phyloP scores from a whole-genome alignment of 139 green algal species.

The Micractinium sp. region DNA sequence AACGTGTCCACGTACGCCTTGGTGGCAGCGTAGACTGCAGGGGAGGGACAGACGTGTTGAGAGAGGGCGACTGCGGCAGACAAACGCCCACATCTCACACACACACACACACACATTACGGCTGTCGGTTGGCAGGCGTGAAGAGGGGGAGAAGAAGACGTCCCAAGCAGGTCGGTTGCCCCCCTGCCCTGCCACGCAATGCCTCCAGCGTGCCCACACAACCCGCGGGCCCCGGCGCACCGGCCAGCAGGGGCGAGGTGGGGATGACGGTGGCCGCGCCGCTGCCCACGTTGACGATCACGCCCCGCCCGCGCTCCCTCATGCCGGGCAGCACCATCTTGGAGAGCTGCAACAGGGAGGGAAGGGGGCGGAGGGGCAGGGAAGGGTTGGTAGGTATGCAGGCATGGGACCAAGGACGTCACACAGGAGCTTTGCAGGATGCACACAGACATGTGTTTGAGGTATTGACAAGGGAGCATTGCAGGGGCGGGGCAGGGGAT shows the following conservation, averaged over 20 bases:
- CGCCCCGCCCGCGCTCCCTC: conserved; percentile 66
- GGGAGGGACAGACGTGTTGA: too few species aligned
- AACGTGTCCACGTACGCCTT: conserved; percentile 77
- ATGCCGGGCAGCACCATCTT: conserved; percentile 76
- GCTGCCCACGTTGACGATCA: conserved; percentile 82
- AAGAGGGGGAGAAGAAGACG: neutral
- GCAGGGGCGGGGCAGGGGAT: too few species aligned
- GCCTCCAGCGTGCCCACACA: neutral
- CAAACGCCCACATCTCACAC: too few species aligned
- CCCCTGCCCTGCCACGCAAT: neutral
- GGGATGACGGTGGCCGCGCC: conserved; percentile 73
- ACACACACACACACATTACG: too few species aligned
- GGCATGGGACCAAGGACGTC: too few species aligned
- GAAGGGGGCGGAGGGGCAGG: neutral
- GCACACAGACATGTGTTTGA: too few species aligned
- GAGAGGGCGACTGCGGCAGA: too few species aligned
- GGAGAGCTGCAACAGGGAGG: neutral
- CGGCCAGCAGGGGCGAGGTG: conserved; percentile 69
- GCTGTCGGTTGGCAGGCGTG: neutral
- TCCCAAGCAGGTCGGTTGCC: neutral
- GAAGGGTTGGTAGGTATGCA: neutral
- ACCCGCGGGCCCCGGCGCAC: neutral
- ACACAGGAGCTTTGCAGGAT: neutral
- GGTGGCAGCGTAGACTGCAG: conserved; percentile 80
- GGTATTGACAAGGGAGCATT: too few species aligned